phyloP scores from a whole-genome alignment of 2,329 filamentous ascomycete species.

The Trichoderma sp. region DNA sequence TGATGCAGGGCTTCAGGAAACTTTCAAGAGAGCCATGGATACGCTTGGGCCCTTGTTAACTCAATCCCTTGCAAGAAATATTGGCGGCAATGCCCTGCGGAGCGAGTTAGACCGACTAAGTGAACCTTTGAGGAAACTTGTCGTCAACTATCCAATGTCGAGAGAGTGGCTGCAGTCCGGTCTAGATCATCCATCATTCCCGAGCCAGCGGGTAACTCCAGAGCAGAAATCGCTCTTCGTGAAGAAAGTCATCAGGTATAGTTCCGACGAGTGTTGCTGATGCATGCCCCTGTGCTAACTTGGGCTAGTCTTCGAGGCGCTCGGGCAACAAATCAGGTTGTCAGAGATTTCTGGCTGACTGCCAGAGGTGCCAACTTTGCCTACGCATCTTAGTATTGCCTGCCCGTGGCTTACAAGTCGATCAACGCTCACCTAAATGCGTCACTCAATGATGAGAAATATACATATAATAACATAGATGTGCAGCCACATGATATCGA shows the following conservation, averaged over 20 bases:
- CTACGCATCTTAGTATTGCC: constrained; percentile 53
- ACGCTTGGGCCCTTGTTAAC: constrained; percentile 64
- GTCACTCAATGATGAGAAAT: not conserved
- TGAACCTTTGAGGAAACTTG: constrained; percentile 70
- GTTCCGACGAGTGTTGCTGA: not conserved
- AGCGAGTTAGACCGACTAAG: constrained; percentile 72
- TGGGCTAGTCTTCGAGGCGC: constrained; percentile 61
- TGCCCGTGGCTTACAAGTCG: not conserved
- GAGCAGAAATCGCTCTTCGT: constrained; percentile 66
- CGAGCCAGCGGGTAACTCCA: constrained; percentile 58
- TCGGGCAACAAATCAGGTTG: constrained; percentile 64
- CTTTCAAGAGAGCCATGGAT: constrained; percentile 53
- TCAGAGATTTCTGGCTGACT: constrained; percentile 72
- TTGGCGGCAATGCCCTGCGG: constrained; percentile 67
- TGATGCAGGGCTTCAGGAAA: constrained; percentile 45
- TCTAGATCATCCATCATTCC: constrained; percentile 57
- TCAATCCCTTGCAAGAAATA: constrained; percentile 62
- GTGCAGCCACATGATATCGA: not conserved
- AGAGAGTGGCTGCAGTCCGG: constrained; percentile 65
- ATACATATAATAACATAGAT: constrained; percentile 4
- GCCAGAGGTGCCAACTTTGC: constrained; percentile 64
- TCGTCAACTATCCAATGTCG: constrained; percentile 56
- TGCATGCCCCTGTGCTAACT: constrained; percentile 4
- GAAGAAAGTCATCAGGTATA: constrained; percentile 63
- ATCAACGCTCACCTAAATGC: not conserved